These are phyloP conservation scores for Saturnispora sekii DNA, from an alignment of 805 yeast species.

Conservation along the genomic window DNA sequence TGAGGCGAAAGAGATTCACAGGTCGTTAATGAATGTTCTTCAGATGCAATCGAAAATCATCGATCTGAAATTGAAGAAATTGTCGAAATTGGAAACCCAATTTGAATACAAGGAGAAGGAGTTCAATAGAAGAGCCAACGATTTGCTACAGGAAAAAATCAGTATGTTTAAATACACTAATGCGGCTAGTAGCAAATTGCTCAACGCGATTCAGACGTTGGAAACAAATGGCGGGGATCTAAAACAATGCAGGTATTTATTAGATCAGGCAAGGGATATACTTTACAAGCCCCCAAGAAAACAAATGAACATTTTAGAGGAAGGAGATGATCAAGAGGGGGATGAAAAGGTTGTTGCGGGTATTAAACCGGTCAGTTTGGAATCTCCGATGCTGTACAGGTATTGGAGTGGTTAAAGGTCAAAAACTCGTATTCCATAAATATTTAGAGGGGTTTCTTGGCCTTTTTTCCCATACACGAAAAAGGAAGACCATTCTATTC, in stretches of 20 bases:
- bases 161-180: constrained; percentile 54
- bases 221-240: constrained; percentile 11
- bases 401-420: constrained; percentile 46
- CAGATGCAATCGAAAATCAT: constrained; percentile 56
- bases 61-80: constrained; percentile 50
- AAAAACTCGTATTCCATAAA: background rate
- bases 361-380: constrained; percentile 47
- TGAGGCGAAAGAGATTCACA: constrained; percentile 71
- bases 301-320: constrained; percentile 25
- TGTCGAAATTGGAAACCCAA: constrained; percentile 54
- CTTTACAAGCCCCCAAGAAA: constrained; percentile 25
- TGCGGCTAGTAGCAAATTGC: constrained; percentile 38
- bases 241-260: constrained; percentile 16
- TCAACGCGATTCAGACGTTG: constrained; percentile 27
- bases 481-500: no score
- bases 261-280: constrained; percentile 23
- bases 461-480: no score
- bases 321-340: constrained; percentile 17
- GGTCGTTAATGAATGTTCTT: constrained; percentile 44
- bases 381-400: constrained; percentile 52
- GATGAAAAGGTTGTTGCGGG: constrained; percentile 16
- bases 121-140: constrained; percentile 55
- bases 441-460: no score
- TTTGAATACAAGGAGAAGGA: constrained; percentile 55
- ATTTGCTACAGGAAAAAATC: constrained; percentile 53